Evolutionary conservation across 2,329 filamentous ascomycete species (phyloP).

Genomic region (Ascochyta fabae): DNA sequence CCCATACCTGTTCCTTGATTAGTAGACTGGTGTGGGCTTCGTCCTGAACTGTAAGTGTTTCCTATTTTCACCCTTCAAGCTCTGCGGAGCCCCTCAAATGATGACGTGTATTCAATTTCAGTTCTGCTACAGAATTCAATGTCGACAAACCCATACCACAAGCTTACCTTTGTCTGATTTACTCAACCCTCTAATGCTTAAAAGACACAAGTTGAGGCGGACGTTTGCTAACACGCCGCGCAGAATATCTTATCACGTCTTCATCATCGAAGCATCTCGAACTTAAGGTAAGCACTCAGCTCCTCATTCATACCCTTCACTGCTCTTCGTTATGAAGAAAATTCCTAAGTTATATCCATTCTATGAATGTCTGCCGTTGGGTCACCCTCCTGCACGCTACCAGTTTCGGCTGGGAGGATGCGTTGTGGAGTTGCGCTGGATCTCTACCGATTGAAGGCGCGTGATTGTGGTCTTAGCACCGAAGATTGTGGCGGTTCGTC

Average conservation of each 20-base stretch:
- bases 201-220: conserved; percentile 3
- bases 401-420: conserved; percentile 63
- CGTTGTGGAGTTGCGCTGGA: conserved; percentile 74
- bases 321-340: conserved; percentile 60
- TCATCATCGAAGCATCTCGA: background rate
- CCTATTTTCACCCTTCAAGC: background rate
- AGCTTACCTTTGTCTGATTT: conserved; percentile 62
- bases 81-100: conserved; percentile 31
- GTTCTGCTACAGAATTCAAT: conserved; percentile 68
- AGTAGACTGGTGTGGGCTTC: background rate
- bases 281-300: conserved; percentile 30
- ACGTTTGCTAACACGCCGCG: conserved; percentile 25
- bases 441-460: conserved; percentile 50
- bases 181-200: conserved; percentile 8
- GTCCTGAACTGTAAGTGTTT: conserved; percentile 22
- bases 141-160: conserved; percentile 64
- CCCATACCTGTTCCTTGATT: background rate
- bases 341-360: conserved; percentile 65
- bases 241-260: conserved; percentile 4
- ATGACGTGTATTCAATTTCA: conserved; percentile 57
- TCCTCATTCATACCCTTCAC: conserved; percentile 3
- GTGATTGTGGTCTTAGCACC: conserved; percentile 64
- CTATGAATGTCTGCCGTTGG: conserved; percentile 68
- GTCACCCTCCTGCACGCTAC: conserved; percentile 77
- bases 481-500: conserved; percentile 44